Evolutionary conservation across 805 yeast species (phyloP), one percentile per base, ranked within the genome.

Genomic region (Hanseniaspora lachancei): DNA sequence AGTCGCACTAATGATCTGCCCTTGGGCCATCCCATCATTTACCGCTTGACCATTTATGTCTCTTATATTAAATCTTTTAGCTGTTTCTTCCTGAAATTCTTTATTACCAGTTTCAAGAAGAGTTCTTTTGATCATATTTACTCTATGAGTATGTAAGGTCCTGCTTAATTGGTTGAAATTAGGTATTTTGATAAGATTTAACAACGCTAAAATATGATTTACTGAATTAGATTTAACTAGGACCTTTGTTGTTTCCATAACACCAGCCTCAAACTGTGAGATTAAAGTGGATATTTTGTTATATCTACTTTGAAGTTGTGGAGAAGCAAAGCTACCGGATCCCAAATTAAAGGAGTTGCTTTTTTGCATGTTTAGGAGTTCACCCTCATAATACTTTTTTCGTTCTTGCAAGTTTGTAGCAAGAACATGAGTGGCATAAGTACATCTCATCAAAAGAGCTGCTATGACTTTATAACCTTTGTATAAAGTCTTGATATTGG

Each of bases 401-500:
- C 29, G 13, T 9, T 49, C 48, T 13, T 41, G 16, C 21, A 47
- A 34, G 13, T 39, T 41, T 15, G 24, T 12, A 10, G 35, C 23
- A 24, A 44, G 20, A 29, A 53, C 32, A 12, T 46, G 18, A 15
- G 20, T 16, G 5, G 50, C 56, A 46, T 46, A 53, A 29, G 27
- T n/a, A 27, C 42, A 44, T 39, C 56, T 36, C n/a, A 53, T 32
- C 20, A 53, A 6, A 18, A 53, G 23, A 13, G 42, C 56, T 8
- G 38, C 50, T 27, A 53, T 27, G 6, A 39, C 47, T 32, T 53
- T 53, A n/a, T 27, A 53, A 16, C 48, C 40, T 15, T 38, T 35
- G 48, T 46, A 53, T 5, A 46, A 12, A 8, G 34, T 39, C 13
- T 36, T 46, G 13, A 53, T 15, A 8, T 36, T 36, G 1, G 15